A percentile compares a stretch with the other conserved stretches of the same genome.
Evolutionary conservation across 306 rosid species (phyloP).

Genomic region (Castanea mollissima): DNA sequence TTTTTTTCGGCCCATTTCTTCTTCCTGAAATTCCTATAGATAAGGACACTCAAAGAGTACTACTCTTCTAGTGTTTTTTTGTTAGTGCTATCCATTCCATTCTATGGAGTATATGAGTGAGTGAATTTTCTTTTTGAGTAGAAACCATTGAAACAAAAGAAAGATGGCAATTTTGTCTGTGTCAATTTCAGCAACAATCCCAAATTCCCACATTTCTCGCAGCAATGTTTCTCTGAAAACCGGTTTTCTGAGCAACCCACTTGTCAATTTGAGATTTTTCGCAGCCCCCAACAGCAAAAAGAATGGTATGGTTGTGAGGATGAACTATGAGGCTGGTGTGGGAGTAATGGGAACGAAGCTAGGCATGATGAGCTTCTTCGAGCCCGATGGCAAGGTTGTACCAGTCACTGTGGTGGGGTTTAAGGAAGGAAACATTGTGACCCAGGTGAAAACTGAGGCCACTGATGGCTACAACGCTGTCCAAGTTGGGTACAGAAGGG

Average conservation of each 20-base stretch:
- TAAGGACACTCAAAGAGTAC: too few species aligned
- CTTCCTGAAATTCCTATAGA: too few species aligned
- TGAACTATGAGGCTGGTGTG: constrained; percentile 89
- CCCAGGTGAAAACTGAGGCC: constrained; percentile 77
- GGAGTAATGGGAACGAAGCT: constrained; percentile 94
- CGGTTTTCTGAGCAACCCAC: constrained; percentile 26
- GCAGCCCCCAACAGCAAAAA: background rate
- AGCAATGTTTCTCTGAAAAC: background rate
- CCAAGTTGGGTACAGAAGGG: constrained; percentile 79
- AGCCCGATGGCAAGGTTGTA: constrained; percentile 65
- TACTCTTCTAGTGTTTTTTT: accelerated
- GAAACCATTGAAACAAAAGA: background rate
- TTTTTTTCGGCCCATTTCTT: too few species aligned
- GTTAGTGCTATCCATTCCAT: too few species aligned
- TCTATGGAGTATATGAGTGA: too few species aligned
- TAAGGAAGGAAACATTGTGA: constrained; percentile 90
- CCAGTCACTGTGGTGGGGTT: constrained; percentile 92
- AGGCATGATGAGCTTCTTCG: constrained; percentile 92
- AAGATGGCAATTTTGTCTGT: constrained; percentile 25
- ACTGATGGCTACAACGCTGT: constrained; percentile 83
- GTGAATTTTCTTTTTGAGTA: too few species aligned
- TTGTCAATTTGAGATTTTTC: background rate
- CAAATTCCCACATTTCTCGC: background rate
- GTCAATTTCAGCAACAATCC: constrained; percentile 14
- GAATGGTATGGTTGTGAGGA: constrained; percentile 21